phyloP scores from a whole-genome alignment of 1,284 basidiomycete genomes.

The Mycena sp. region DNA sequence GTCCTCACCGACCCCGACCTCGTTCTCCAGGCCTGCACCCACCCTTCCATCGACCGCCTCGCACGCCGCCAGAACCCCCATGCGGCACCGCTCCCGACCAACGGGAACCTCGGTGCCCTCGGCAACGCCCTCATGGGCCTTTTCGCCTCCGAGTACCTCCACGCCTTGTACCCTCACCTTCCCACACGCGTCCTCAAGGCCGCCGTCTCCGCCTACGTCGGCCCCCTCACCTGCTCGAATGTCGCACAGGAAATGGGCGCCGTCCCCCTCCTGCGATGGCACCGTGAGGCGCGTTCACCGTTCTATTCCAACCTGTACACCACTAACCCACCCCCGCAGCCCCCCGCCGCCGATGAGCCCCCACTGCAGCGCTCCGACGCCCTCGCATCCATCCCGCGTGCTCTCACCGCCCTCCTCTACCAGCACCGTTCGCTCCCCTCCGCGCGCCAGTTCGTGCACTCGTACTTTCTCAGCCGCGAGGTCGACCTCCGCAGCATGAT shows the following conservation, averaged over 20 bases:
- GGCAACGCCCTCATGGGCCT: constrained; percentile 94
- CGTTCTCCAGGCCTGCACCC: constrained; percentile 82
- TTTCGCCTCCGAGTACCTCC: constrained; percentile 88
- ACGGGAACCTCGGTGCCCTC: constrained; percentile 81
- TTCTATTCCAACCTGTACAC: constrained; percentile 17
- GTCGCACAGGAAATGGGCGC: constrained; percentile 88
- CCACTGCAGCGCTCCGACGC: constrained; percentile 75
- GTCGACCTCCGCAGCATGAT: constrained; percentile 86
- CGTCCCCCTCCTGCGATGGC: constrained; percentile 74
- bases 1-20: constrained; percentile 59
- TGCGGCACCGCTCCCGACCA: constrained; percentile 65
- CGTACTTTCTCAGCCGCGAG: constrained; percentile 86
- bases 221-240: constrained; percentile 82
- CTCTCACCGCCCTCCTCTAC: constrained; percentile 81
- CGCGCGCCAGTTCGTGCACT: constrained; percentile 86
- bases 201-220: constrained; percentile 91
- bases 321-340: constrained; percentile 56
- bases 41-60: constrained; percentile 75
- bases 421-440: constrained; percentile 80
- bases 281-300: constrained; percentile 62
- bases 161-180: constrained; percentile 88
- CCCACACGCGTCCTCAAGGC: constrained; percentile 92
- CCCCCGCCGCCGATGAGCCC: constrained; percentile 47
- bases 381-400: constrained; percentile 78
- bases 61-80: constrained; percentile 64